A percentile compares a stretch with the other conserved stretches of the same genome.
Evolutionary conservation across 2,329 filamentous ascomycete species (phyloP).

Genomic region (Mycogone perniciosa): DNA sequence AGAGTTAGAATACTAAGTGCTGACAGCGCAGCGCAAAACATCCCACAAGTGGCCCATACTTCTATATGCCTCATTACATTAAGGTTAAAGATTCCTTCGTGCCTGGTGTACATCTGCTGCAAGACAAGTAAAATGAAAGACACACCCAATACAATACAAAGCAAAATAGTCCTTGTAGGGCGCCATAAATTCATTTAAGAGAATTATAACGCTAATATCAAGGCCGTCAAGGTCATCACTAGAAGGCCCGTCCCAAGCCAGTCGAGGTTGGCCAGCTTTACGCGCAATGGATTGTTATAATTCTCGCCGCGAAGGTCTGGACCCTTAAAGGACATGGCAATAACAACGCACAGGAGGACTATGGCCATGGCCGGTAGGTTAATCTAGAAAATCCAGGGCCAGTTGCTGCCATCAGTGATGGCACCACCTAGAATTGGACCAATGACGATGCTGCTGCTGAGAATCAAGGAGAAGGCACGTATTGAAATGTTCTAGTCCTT

Average conservation of each 20-base stretch:
- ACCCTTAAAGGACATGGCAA: neutral
- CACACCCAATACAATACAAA: no score
- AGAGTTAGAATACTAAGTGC: neutral
- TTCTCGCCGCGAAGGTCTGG: slow-evolving; percentile 3
- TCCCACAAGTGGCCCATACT: slow-evolving; percentile 1
- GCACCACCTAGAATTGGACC: slow-evolving; percentile 2
- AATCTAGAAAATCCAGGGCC: slow-evolving; percentile 6
- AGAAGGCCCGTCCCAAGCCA: slow-evolving; percentile 1
- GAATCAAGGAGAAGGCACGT: slow-evolving; percentile 1
- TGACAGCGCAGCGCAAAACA: slow-evolving; percentile 1
- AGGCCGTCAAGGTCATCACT: neutral
- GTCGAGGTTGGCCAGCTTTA: neutral
- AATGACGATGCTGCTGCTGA: slow-evolving; percentile 1
- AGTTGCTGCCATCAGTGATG: neutral
- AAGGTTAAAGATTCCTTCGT: neutral
- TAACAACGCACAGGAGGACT: neutral
- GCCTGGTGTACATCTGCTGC: neutral
- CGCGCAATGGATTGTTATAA: neutral
- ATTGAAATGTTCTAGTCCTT: neutral
- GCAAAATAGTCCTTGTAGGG: neutral
- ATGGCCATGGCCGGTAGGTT: slow-evolving; percentile 1
- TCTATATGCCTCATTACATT: neutral
- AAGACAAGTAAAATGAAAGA: neutral
- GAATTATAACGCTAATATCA: neutral
- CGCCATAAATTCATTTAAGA: neutral